Evolutionary conservation across 345 rosid genomes (phyloP), one percentile per base, ranked within the genome.

Genomic region (Geranium brycei): DNA sequence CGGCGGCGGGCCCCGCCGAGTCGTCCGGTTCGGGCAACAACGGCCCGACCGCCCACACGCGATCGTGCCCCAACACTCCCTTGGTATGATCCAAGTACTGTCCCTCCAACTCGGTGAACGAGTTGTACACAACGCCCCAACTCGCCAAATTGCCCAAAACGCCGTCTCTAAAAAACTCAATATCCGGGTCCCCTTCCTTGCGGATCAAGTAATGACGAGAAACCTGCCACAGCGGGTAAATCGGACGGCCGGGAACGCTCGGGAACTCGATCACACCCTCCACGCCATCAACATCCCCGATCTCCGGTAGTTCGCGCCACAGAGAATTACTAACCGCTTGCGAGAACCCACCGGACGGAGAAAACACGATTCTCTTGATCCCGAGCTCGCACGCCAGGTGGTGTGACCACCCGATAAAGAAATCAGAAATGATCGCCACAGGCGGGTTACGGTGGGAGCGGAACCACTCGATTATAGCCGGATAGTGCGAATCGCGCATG

Each of bases 351-450:
- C 80, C 82, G 1, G 86, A 81, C 6, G 88, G 83, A 0, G 91
- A 83, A 75, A 85, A 83, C 16, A 83, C 81, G 65, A 80, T 10
- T 3, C 84, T 79, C 5, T 58, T 76, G 1, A 81, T 7, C 41
- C 85, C 79, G 23, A 83, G 71, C 67, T 66, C 28, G 66, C 58
- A 66, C 47, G 90, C 88, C 2, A 86, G 72, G 60, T 62, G 65
- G 30, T 75, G 72, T 51, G 89, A 80, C 96, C 96, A 88, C 11
- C 92, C 85, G 19, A 88, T 80, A 71, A 86, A 86, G 63, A 83
- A 74, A 68, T 87, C 86, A 5, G 92, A 79, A 5, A 86, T 17
- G 64, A 86, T 80, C n/a, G 83, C 87, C 18, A 79, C 77, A 1
- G 88, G 92, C 0, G 90, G 83, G 3, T 79, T 71, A 11, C 70